Percentiles rank a stretch among this genome's conserved stretches.
Evolutionary conservation across 73 alveolate species (phyloP).

Genomic region (Paramecium tetraurelia): DNA sequence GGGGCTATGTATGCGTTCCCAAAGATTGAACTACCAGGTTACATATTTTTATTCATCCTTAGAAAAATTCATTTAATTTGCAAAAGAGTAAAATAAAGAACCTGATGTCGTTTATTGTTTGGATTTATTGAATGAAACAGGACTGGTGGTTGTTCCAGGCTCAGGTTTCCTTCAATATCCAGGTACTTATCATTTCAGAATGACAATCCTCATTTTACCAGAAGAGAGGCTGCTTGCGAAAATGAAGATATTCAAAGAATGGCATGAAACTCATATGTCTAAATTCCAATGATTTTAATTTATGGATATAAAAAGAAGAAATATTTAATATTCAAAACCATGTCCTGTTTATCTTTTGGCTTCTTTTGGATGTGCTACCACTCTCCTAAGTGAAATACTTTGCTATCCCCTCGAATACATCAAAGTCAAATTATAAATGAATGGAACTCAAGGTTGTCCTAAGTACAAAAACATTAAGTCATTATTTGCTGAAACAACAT

Average conservation of each 20-base stretch:
- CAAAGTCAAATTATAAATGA: slow-evolving; percentile 60
- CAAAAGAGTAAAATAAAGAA: slow-evolving; percentile 58
- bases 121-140: slow-evolving; percentile 76
- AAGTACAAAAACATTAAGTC: slow-evolving; percentile 20
- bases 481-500: not conserved
- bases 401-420: slow-evolving; percentile 62
- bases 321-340: slow-evolving; percentile 2
- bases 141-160: slow-evolving; percentile 91
- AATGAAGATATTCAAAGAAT: slow-evolving; percentile 49
- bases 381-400: slow-evolving; percentile 56
- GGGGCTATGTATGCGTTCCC: slow-evolving; percentile 97
- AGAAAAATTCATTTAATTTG: slow-evolving; percentile 68
- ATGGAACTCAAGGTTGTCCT: slow-evolving; percentile 64
- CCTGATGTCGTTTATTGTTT: slow-evolving; percentile 80
- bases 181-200: slow-evolving; percentile 84
- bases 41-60: not conserved
- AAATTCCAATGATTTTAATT: slow-evolving; percentile 28
- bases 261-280: slow-evolving; percentile 18
- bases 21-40: slow-evolving; percentile 64
- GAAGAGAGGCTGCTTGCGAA: slow-evolving; percentile 54
- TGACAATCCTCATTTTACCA: slow-evolving; percentile 73
- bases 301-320: not conserved
- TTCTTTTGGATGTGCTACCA: slow-evolving; percentile 58
- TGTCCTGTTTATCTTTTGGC: slow-evolving; percentile 14
- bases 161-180: slow-evolving; percentile 82